Base-by-base conservation (phyloP, 192 early-diverging fungal species). In the Neocallimastix lanati region DNA sequence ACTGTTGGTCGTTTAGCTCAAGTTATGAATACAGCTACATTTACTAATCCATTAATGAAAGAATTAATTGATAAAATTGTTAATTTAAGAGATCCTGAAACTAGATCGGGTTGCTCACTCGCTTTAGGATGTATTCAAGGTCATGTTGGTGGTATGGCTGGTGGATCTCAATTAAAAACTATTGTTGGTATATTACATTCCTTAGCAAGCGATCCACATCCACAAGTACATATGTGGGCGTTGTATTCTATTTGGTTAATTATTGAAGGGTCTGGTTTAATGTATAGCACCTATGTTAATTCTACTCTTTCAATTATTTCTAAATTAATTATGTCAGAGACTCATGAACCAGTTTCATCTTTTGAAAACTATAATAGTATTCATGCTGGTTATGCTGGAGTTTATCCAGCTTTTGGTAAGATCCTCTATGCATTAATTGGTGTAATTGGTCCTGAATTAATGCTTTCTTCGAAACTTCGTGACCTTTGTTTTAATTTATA, bases 221-320 rank as follows among this genome's bases (percentile, higher is more conserved):
- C 96, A 0, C 84, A 96, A 0, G 96, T 99, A 15, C 95, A 98
- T 81, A 91, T 90, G 4, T 99, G 96, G 95, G 96, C 96, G 0
- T 81, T 98, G 18, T 88, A 92, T 30, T 91, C 96, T 0, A 83
- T 99, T 78, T 91, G 93, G 12, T 85, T 95, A 80, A 94, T 93
- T 0, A 93, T 97, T 11, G 88, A 94, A 76, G 93, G 94, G 28
- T 93, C 96, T 1, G 96, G 96, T 0, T 84, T 93, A 28, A 96
- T 96, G 94, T 99, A 94, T 81, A 94, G 90, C 28, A 91, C 93
- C 0, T 95, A 92, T 85, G 96, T 95, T 0, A 94, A 91, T 30
- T 92, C 93, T 76, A 97, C 96, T 0, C 85, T 98, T 14, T 90
- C 91, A 0, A 87, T 96, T 77, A 88, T 93, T n/a, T 89, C 93